Base-by-base conservation (phyloP, 1,284 basidiomycete species). In the Filobasidium uniguttulatum region DNA sequence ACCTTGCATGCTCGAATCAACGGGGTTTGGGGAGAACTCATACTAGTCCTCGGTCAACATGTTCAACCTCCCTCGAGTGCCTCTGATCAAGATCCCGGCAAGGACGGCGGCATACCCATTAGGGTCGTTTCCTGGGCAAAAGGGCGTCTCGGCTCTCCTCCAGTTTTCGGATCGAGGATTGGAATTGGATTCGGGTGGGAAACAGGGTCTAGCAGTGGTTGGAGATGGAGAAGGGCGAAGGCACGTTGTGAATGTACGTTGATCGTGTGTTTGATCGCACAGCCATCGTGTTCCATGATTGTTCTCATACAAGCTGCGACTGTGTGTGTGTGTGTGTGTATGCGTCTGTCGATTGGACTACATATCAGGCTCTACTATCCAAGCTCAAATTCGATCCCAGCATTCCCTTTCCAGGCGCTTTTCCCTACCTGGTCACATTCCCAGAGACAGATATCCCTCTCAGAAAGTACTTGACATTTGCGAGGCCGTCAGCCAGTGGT, bases 391-490 rank as follows among this genome's bases (percentile, higher is more conserved):
- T 88, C 43, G 64, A 74, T 15, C 82, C 84, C 3, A 33, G 12
- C 55, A 73, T 40, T 71, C 76, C 77, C 7, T 73, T 77, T 1
- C 72, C 73, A 1, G 84, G 85, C 1, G 71, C 85, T 9, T 87
- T 82, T 59, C 86, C 87, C 0, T 80, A 81, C 59, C n/a, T n/a
- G n/a, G n/a, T n/a, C n/a, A n/a, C n/a, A n/a, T 71, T 85, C 40
- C 71, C 68, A 3, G 46, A 63, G 63, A 5, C 54, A 40, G 14
- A 12, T 28, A 14, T 5, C 33, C 64, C 71, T 7, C 68, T 70
- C 14, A 68, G 88, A 31, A 71, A 78, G 5, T 72, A 83, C 41
- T 81, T 89, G 4, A 82, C 82, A 0, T 89, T 89, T 60, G 75
- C 80, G 0, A 79, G 83, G 52, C 75, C 80, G 35, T 71, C 73